phyloP scores from a whole-genome alignment of 441 rosid genomes.

The Eutrema salsugineum region DNA sequence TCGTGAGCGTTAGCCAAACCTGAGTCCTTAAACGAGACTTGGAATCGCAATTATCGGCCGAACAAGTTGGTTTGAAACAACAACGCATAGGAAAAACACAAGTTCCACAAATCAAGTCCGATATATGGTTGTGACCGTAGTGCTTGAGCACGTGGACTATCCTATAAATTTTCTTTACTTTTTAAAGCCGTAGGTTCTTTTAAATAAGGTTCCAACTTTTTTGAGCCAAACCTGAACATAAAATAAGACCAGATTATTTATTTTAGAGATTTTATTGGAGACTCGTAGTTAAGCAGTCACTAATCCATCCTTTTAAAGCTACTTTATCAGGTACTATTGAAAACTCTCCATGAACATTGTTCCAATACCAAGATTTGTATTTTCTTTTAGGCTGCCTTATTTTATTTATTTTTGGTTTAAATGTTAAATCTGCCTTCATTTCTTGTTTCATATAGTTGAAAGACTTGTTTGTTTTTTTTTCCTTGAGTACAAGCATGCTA shows the following conservation, averaged over 20 bases:
- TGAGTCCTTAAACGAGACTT: no score
- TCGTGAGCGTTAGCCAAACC: background rate
- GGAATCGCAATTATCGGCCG: no score
- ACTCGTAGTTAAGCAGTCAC: background rate
- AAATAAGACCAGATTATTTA: background rate
- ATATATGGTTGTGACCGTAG: no score
- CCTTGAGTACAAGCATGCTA: background rate
- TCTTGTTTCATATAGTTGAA: background rate
- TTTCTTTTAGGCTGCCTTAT: background rate
- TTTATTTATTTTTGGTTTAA: no score
- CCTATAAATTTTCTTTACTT: no score
- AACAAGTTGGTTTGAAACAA: no score
- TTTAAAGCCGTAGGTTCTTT: no score
- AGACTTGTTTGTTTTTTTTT: background rate
- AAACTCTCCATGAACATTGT: background rate
- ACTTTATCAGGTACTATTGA: background rate
- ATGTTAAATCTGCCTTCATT: background rate
- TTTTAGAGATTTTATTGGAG: background rate
- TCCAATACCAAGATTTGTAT: background rate
- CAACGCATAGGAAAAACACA: no score
- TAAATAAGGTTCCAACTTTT: background rate
- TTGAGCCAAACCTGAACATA: background rate
- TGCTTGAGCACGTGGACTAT: no score
- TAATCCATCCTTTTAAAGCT: background rate
- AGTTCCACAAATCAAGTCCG: no score